Evolutionary conservation across 2,329 filamentous ascomycete genomes (phyloP).

Genomic region (Epichloe amarillans): DNA sequence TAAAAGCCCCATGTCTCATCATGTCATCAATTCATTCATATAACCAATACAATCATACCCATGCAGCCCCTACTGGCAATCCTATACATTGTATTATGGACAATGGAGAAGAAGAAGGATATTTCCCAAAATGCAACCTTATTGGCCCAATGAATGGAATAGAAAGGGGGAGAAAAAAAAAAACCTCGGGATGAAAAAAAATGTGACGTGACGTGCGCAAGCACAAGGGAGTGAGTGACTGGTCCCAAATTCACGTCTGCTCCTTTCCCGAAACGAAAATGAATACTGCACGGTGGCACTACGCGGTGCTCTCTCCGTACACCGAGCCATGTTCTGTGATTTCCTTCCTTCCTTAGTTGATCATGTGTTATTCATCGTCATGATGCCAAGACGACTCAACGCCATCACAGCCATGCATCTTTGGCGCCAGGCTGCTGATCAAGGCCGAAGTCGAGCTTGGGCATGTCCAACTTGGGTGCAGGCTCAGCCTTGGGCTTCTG

Average conservation of each 20-base stretch:
- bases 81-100: constrained; percentile 10
- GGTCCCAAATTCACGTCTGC: background rate
- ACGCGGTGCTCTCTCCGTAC: background rate
- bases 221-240: constrained; percentile 4
- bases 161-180: no score
- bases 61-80: constrained; percentile 6
- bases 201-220: constrained; percentile 1
- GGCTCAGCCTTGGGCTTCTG: constrained; percentile 37
- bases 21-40: constrained; percentile 24
- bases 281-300: background rate
- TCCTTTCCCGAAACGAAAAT: background rate
- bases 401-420: constrained; percentile 19
- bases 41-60: constrained; percentile 22
- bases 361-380: no score
- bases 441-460: constrained; percentile 37
- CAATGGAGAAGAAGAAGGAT: constrained; percentile 5
- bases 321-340: background rate
- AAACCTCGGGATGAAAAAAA: background rate
- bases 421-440: constrained; percentile 18
- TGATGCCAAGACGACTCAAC: background rate
- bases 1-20: constrained; percentile 4
- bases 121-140: background rate
- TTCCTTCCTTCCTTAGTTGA: background rate
- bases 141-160: background rate
- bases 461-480: constrained; percentile 49